Evolutionary conservation across 192 early-diverging fungal genomes (phyloP).

Genomic region (Obelidium mucronatum): DNA sequence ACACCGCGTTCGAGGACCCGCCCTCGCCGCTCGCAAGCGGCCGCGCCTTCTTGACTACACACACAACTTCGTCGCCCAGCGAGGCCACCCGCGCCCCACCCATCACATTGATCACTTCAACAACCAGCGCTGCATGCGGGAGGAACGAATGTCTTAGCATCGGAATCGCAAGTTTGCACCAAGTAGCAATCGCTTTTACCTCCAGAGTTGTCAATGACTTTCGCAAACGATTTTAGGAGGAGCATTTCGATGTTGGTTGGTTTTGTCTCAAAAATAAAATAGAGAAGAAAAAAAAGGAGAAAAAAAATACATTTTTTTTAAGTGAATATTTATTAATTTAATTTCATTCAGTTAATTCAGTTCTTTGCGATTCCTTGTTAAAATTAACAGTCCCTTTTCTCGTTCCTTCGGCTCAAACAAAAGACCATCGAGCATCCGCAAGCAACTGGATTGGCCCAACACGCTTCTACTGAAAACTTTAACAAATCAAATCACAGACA

Average conservation of each 20-base stretch:
- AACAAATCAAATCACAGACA: not conserved
- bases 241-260: constrained; percentile 2
- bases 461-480: not conserved
- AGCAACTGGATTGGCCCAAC: not conserved
- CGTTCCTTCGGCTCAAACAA: not conserved
- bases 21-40: constrained; percentile 61
- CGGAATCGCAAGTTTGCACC: not conserved
- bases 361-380: too few species aligned
- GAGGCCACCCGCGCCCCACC: constrained; percentile 54
- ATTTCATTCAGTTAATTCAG: too few species aligned
- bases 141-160: too few species aligned
- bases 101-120: constrained; percentile 93
- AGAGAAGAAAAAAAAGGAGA: not conserved
- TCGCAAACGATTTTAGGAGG: constrained; percentile 28
- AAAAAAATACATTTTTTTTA: too few species aligned
- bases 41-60: constrained; percentile 93
- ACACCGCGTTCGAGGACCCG: constrained; percentile 43
- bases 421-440: not conserved
- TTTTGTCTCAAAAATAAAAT: not conserved
- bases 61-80: constrained; percentile 94
- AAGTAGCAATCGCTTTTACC: constrained; percentile 70
- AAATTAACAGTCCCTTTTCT: too few species aligned
- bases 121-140: not conserved
- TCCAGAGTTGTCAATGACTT: constrained; percentile 98
- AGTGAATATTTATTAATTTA: too few species aligned